phyloP scores from a whole-genome alignment of 345 rosid species.

The Syzygium oleosum region DNA sequence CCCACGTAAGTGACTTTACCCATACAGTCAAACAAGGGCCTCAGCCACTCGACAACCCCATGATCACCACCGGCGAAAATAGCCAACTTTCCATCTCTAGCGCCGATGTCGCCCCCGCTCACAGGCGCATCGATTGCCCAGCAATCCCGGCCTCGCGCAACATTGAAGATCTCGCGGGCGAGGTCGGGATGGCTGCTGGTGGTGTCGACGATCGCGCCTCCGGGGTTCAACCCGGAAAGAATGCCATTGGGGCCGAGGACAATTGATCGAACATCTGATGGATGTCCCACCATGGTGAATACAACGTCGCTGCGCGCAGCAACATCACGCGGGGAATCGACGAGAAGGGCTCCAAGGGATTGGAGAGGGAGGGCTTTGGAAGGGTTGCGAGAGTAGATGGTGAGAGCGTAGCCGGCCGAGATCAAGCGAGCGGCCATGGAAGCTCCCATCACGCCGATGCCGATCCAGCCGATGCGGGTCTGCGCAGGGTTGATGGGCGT shows the following conservation, averaged over 20 bases:
- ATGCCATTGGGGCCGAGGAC: conserved; percentile 43
- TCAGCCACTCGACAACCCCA: conserved; percentile 46
- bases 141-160: conserved; percentile 35
- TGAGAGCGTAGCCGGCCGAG: conserved; percentile 52
- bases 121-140: conserved; percentile 81
- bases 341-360: conserved; percentile 47
- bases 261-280: conserved; percentile 57
- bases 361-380: conserved; percentile 48
- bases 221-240: conserved; percentile 48
- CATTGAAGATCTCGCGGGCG: conserved; percentile 47
- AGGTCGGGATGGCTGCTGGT: conserved; percentile 59
- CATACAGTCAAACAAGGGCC: conserved; percentile 44
- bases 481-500: conserved; percentile 31
- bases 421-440: conserved; percentile 82
- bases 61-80: conserved; percentile 66
- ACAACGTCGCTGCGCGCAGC: conserved; percentile 48
- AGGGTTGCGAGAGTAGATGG: conserved; percentile 60
- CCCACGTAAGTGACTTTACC: conserved; percentile 66
- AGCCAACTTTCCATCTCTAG: conserved; percentile 54
- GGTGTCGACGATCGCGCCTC: conserved; percentile 56
- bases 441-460: conserved; percentile 80
- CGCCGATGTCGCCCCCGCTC: conserved; percentile 70
- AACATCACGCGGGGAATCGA: conserved; percentile 32
- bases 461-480: conserved; percentile 79
- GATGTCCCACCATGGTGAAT: conserved; percentile 79